These are phyloP conservation scores for Thalassiosira mediterranea DNA, from an alignment of 352 stramenopile species.

Conservation along the genomic window DNA sequence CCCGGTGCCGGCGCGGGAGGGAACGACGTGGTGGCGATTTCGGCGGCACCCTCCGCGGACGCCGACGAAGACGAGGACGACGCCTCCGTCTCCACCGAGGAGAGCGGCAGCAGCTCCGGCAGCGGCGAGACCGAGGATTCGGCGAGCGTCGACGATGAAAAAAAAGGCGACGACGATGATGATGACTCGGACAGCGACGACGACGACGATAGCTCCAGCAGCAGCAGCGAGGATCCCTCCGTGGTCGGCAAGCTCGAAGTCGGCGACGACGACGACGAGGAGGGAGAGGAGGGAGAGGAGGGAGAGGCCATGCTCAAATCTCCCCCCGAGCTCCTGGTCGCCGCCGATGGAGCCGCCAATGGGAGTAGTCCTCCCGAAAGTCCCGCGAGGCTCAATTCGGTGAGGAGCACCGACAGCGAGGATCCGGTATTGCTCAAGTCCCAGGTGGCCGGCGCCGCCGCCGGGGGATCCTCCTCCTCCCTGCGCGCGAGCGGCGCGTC, in stretches of 20 bases:
- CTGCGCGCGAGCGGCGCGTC: too few species aligned
- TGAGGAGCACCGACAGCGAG: background rate
- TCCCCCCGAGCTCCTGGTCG: background rate
- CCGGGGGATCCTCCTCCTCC: too few species aligned
- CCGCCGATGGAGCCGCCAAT: conserved; percentile 6
- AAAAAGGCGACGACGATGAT: conserved; percentile 3
- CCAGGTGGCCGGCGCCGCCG: too few species aligned
- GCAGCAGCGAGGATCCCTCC: conserved; percentile 35
- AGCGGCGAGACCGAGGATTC: conserved; percentile 6
- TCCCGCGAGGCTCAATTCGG: conserved; percentile 4
- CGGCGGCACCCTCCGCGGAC: background rate
- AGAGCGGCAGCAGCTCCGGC: too few species aligned
- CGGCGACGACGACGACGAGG: conserved; percentile 8
- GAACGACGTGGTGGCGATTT: too few species aligned
- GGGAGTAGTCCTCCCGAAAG: background rate
- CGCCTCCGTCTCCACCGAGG: conserved; percentile 7
- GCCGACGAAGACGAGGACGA: background rate
- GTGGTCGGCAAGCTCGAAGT: conserved; percentile 13
- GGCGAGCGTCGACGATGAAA: background rate
- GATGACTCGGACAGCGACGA: background rate
- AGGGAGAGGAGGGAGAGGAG: conserved; percentile 4
- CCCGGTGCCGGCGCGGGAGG: background rate
- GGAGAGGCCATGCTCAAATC: conserved; percentile 10
- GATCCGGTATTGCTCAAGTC: too few species aligned
- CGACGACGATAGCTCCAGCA: conserved; percentile 6